Evolutionary conservation across 1,139 yeast genomes (phyloP).

Genomic region (Blastobotrys ciferrii): DNA sequence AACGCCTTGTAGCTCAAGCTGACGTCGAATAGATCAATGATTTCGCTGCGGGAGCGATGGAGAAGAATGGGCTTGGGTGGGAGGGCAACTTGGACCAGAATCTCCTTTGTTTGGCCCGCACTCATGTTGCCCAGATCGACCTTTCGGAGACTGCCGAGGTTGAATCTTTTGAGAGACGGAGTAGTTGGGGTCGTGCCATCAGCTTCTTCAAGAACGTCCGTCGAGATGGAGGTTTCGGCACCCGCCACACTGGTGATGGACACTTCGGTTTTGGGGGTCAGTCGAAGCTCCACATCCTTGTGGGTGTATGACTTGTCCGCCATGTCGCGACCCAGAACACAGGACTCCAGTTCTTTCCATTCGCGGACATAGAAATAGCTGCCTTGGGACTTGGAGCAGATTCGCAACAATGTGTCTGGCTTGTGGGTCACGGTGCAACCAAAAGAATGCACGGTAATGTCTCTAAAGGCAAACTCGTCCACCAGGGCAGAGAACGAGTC

Average conservation of each 20-base stretch:
- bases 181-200: slow-evolving; percentile 11
- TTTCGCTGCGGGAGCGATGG: slow-evolving; percentile 2
- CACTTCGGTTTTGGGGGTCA: slow-evolving; percentile 19
- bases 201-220: slow-evolving; percentile 13
- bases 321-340: slow-evolving; percentile 16
- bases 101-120: slow-evolving; percentile 23
- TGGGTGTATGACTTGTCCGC: slow-evolving; percentile 19
- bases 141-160: slow-evolving; percentile 12
- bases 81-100: slow-evolving; percentile 25
- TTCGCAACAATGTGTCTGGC: slow-evolving; percentile 16
- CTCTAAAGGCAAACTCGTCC: slow-evolving; percentile 7
- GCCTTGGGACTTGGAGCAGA: slow-evolving; percentile 15
- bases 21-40: slow-evolving; percentile 15
- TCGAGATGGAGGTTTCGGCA: slow-evolving; percentile 13
- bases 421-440: slow-evolving; percentile 19
- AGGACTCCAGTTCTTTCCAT: slow-evolving; percentile 17
- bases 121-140: slow-evolving; percentile 23
- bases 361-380: slow-evolving; percentile 19
- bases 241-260: slow-evolving; percentile 20
- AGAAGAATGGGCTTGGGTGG: slow-evolving; percentile 14
- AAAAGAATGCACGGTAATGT: slow-evolving; percentile 18
- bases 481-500: slow-evolving; percentile 8
- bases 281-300: slow-evolving; percentile 19
- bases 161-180: slow-evolving; percentile 12
- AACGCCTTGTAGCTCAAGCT: slow-evolving; percentile 16